Percentiles rank a stretch among this genome's conserved stretches.
phyloP scores from a whole-genome alignment of 352 stramenopile genomes.

The Globisporangium cederbergense region DNA sequence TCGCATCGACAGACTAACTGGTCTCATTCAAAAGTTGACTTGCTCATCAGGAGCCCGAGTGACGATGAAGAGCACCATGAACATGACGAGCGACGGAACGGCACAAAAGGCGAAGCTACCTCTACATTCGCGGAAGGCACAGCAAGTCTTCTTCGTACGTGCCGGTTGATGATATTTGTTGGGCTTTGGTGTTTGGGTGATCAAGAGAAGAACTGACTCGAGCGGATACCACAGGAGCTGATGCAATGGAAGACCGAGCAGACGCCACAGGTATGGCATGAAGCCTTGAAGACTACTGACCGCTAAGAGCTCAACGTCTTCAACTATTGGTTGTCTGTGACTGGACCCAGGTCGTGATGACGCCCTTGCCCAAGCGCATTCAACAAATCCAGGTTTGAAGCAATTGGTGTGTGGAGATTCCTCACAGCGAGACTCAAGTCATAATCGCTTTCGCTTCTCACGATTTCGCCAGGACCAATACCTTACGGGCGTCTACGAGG shows the following conservation, averaged over 20 bases:
- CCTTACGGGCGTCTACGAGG: conserved; percentile 25
- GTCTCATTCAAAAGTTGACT: background rate
- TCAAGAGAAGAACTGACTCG: background rate
- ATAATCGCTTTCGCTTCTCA: too few species aligned
- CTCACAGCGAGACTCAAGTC: too few species aligned
- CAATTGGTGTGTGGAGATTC: too few species aligned
- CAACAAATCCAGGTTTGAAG: conserved; percentile 22
- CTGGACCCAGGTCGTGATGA: conserved; percentile 15
- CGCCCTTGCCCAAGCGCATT: conserved; percentile 26
- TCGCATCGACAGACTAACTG: background rate
- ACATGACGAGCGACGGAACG: background rate
- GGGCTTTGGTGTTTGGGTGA: too few species aligned
- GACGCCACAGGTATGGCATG: conserved; percentile 19
- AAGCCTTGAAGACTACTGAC: too few species aligned
- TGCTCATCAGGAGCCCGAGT: background rate
- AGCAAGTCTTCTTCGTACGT: conserved; percentile 36
- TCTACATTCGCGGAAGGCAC: conserved; percentile 27
- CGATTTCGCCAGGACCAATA: conserved; percentile 4
- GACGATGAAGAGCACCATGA: background rate
- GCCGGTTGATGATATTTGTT: too few species aligned
- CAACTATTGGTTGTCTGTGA: background rate
- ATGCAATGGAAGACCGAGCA: conserved; percentile 18
- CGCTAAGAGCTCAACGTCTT: too few species aligned
- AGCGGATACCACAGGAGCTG: conserved; percentile 20
- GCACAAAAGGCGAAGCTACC: conserved; percentile 14